Base-by-base conservation (phyloP, 306 rosid species). In the Pyrus communis region DNA sequence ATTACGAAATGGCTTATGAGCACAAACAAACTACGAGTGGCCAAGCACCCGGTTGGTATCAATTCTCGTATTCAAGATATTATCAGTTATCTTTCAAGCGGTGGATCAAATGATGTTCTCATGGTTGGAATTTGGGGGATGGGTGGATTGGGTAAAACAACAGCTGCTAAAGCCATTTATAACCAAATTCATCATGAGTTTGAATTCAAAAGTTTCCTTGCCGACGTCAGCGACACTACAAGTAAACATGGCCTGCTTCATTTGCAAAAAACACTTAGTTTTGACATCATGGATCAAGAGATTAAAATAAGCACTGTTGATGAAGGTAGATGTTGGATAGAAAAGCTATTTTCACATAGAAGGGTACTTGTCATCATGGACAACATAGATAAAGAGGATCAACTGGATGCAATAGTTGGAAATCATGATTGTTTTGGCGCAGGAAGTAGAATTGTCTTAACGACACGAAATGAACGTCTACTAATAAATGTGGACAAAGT, bases 131-230 rank as follows among this genome's bases (percentile, higher is more conserved):
- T 81, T 17, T 76, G 59, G 73, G 85, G 85, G 2, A 71, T 81
- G 78, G 81, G 85, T 15, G 85, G 81, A 70, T 22, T 55, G 19
- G 85, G 85, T 0, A 81, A 81, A 67, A 71, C 81, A 43, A 70
- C 81, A 40, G 3, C 71, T 3, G 85, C 85, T 0, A 77, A 81
- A 58, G 81, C n/a, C n/a, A n/a, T n/a, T n/a, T n/a, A n/a, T n/a
- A n/a, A n/a, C n/a, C n/a, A n/a, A n/a, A n/a, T n/a, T 75, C 25
- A 49, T 14, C 35, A 35, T 28, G 8, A 3, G 11, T 81, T 81
- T 15, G 75, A 71, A 67, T 66, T 14, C 3, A 65, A 11, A 3
- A 65, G 78, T 66, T 81, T 63, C 42, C 81, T 77, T 23, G 11
- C 65, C 4, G 72, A 77, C 15, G 40, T 81, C 13, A 71, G 71